Conservation (phyloP, 2,329 filamentous ascomycete genomes). For the Trichoderma sp. region DNA sequence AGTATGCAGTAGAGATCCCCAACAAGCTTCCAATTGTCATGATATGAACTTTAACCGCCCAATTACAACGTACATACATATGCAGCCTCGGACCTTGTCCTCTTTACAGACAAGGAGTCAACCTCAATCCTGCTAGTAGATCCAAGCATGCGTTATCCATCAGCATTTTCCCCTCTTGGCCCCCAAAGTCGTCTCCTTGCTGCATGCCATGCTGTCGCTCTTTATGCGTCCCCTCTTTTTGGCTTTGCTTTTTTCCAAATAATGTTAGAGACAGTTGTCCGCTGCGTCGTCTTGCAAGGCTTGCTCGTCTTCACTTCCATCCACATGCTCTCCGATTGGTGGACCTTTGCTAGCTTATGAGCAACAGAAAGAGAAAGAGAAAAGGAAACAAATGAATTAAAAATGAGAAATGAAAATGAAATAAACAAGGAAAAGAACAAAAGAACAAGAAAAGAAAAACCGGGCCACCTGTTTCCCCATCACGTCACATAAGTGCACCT, state of each 20-base stretch:
- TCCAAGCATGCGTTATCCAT: conserved; percentile 7
- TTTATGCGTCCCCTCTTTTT: not conserved
- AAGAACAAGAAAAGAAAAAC: not conserved
- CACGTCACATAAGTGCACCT: not conserved
- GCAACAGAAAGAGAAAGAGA: not conserved
- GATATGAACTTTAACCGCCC: not conserved
- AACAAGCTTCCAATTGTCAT: not conserved
- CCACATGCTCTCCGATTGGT: not conserved
- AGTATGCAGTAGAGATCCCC: not conserved
- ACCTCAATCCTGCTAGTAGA: not conserved
- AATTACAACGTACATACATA: not conserved
- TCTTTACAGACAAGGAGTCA: not conserved
- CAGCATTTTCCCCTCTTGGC: not conserved
- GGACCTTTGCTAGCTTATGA: not conserved
- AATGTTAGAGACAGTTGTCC: not conserved
- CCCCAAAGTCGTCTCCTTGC: not conserved
- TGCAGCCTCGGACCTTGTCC: not conserved
- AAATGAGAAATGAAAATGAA: not conserved
- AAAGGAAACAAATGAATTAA: not conserved
- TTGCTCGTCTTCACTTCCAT: not conserved
- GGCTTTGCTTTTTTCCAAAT: not conserved
- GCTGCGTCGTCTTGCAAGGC: not conserved
- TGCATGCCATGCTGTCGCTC: not conserved
- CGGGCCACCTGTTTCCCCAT: not conserved
- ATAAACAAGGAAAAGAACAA: not conserved